Evolutionary conservation across 805 yeast genomes (phyloP), one percentile per base, ranked within the genome.

Genomic region (Millerozyma acaciae): DNA sequence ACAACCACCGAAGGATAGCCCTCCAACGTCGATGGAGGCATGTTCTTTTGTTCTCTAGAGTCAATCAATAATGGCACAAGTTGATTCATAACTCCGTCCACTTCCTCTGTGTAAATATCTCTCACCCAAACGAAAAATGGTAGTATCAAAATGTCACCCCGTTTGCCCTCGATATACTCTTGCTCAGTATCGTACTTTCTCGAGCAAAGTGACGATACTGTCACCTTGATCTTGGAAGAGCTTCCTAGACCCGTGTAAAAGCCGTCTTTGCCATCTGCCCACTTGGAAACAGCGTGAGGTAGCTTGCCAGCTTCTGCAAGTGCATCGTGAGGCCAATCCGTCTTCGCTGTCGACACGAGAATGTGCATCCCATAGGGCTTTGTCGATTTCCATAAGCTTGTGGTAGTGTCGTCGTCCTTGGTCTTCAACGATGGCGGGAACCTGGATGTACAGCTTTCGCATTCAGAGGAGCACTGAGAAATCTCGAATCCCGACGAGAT

Each of bases 251-350:
- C 53, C 5, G 45, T 40, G 23, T 40, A 45, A 6, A 36, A 34
- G 16, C 39, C 37, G 2, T 38, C 32, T 8, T 50, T 30, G 19
- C 31, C 8, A 4, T 32, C 15, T 27, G 44, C 59, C 70, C 70
- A 75, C n/a, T 48, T 37, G 14, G 57, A 53, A 7, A 78, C 60
- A 8, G 57, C 62, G 22, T 66, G 43, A 23, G 78, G 72, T 22
- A 82, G 62, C 0, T 78, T 64, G 3, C 64, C 58, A 16, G 50
- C 33, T 9, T 34, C 50, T 19, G 70, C 74, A 7, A 68, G 65
- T 2, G 95, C 85, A 49, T 84, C 84, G 40, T 76, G 90, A 10
- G 60, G 64, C 98, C 98, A 90, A 57, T 90, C 95, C 0, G 74
- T 53, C 44, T 79, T 78, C 8, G 93, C 94, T 0, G 97, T 88